Percentiles rank a stretch among this genome's conserved stretches.
phyloP scores from a whole-genome alignment of 2,329 filamentous ascomycete genomes.

The Colletotrichum siamense region DNA sequence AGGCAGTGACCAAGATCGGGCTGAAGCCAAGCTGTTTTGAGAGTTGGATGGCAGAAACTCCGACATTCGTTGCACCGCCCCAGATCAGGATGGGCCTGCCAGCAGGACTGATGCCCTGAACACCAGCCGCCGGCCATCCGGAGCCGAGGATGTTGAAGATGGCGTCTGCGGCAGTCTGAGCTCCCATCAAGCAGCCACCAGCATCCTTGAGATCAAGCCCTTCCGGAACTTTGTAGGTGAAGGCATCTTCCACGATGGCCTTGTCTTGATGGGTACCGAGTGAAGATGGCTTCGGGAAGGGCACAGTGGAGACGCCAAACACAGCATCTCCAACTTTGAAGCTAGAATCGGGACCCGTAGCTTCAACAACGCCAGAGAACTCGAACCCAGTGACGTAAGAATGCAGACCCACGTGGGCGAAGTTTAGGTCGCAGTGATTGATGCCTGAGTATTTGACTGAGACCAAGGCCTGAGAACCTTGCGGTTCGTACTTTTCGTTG shows the following conservation, averaged over 20 bases:
- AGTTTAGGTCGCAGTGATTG: not conserved
- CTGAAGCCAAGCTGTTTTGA: conserved; percentile 32
- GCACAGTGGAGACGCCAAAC: not conserved
- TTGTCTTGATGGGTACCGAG: not conserved
- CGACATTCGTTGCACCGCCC: conserved; percentile 39
- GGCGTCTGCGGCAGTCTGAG: not conserved
- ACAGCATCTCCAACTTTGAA: not conserved
- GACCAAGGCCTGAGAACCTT: not conserved
- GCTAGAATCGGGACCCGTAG: not conserved
- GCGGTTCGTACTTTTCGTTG: not conserved
- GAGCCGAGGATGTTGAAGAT: not conserved
- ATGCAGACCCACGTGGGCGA: not conserved
- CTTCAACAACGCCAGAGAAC: not conserved
- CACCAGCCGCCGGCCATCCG: not conserved
- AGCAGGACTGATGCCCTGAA: not conserved
- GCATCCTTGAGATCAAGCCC: not conserved
- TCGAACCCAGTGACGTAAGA: not conserved
- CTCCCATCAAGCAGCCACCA: not conserved
- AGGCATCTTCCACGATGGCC: not conserved
- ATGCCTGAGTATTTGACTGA: not conserved
- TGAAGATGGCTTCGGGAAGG: not conserved
- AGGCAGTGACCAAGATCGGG: conserved; percentile 36
- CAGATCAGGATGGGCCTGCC: conserved; percentile 34
- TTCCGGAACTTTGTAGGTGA: not conserved
- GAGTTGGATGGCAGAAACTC: conserved; percentile 39